Percentiles rank a stretch among this genome's conserved stretches.
These are phyloP conservation scores for Pichia sp. DNA, from an alignment of 1,139 yeast species.

Conservation along the genomic window DNA sequence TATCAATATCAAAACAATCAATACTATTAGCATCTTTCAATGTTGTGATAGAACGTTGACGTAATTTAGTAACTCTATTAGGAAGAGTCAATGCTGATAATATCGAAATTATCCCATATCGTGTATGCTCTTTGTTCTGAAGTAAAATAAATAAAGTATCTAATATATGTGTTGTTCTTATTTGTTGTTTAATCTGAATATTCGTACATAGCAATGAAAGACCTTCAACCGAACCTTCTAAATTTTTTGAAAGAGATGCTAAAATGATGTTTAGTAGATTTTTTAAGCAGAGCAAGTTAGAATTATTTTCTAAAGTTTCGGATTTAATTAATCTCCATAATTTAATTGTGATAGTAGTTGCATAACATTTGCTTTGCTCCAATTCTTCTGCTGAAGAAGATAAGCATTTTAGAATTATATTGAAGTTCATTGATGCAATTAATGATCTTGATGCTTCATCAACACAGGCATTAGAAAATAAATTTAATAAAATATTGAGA, in stretches of 20 bases:
- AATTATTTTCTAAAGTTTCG: slow-evolving; percentile 27
- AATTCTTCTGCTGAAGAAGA: slow-evolving; percentile 5
- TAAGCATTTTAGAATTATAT: slow-evolving; percentile 18
- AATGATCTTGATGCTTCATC: slow-evolving; percentile 23
- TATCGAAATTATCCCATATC: slow-evolving; percentile 37
- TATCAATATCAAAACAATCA: slow-evolving; percentile 23
- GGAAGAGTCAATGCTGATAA: slow-evolving; percentile 35
- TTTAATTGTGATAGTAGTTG: slow-evolving; percentile 36
- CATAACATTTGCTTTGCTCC: slow-evolving; percentile 23
- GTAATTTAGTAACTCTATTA: slow-evolving; percentile 23
- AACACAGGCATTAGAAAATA: slow-evolving; percentile 27
- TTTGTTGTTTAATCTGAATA: slow-evolving; percentile 28
- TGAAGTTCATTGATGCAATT: slow-evolving; percentile 23
- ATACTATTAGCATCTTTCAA: slow-evolving; percentile 34
- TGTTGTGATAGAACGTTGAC: slow-evolving; percentile 30
- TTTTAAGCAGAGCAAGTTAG: slow-evolving; percentile 22
- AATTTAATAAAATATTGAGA: slow-evolving; percentile 13
- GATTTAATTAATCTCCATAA: slow-evolving; percentile 38
- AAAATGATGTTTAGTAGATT: slow-evolving; percentile 25
- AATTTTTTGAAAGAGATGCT: slow-evolving; percentile 18
- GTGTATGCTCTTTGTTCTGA: slow-evolving; percentile 8
- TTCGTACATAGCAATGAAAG: slow-evolving; percentile 43
- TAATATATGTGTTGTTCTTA: slow-evolving; percentile 34
- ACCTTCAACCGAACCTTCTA: slow-evolving; percentile 32
- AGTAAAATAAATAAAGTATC: slow-evolving; percentile 18